Percentiles rank a stretch among this genome's conserved stretches.
phyloP scores from a whole-genome alignment of 768 basidiomycete species.

The Suillus subaureus region DNA sequence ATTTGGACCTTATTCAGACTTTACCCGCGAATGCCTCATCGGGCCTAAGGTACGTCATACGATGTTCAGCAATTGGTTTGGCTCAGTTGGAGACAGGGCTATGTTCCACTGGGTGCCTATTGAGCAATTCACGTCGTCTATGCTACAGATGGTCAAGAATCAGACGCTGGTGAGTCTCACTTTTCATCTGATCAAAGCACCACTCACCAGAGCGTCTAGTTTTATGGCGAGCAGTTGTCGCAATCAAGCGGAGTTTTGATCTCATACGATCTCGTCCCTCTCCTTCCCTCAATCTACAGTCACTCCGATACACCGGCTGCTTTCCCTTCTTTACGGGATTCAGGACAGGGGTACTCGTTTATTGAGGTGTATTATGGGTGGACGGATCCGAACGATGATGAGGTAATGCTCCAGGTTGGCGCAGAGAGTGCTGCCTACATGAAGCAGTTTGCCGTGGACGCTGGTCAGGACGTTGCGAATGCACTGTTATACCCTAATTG shows the following conservation, averaged over 20 bases:
- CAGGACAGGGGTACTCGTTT: constrained; percentile 41
- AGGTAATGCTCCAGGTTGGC: constrained; percentile 43
- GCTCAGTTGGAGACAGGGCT: not conserved
- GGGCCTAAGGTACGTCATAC: constrained; percentile 1
- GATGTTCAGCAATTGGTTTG: not conserved
- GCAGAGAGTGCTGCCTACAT: constrained; percentile 43
- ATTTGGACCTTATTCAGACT: not conserved
- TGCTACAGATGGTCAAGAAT: constrained; percentile 1
- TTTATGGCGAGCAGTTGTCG: constrained; percentile 13
- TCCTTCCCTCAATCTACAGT: constrained; percentile 45
- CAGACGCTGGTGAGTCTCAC: not conserved
- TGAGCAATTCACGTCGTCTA: not conserved
- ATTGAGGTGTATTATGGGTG: constrained; percentile 53
- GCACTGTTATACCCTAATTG: constrained; percentile 62
- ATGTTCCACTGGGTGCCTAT: not conserved
- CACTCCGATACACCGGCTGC: constrained; percentile 44
- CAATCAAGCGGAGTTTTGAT: not conserved
- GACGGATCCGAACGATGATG: constrained; percentile 37
- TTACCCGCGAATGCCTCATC: constrained; percentile 9
- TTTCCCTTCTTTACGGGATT: constrained; percentile 43
- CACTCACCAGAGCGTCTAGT: constrained; percentile 6
- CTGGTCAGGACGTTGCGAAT: constrained; percentile 42
- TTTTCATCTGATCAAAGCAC: not conserved
- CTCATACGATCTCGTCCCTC: constrained; percentile 45
- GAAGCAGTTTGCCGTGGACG: constrained; percentile 34